These are phyloP conservation scores for Buxus sempervirens DNA, from an alignment of 164 flowering plant species.

Conservation along the genomic window DNA sequence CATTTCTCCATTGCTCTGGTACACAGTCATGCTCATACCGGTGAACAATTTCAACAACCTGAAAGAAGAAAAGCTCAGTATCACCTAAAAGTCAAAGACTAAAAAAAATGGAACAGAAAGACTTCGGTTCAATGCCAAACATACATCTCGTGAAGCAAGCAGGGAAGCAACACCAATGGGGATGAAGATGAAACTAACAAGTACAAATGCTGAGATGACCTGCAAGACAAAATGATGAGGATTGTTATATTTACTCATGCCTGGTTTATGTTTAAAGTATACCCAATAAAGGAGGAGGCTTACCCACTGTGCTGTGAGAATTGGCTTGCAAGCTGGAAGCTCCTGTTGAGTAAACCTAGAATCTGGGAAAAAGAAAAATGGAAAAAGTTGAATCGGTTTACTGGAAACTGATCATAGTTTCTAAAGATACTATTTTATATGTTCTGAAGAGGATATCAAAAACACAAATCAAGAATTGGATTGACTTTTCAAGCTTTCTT, in stretches of 20 bases:
- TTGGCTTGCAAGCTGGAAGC: conserved; percentile 99
- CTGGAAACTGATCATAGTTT: not conserved
- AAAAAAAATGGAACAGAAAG: not conserved
- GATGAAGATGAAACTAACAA: conserved; percentile 67
- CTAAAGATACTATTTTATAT: not conserved
- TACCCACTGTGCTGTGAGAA: conserved; percentile 94
- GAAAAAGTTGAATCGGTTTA: not conserved
- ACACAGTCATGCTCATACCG: conserved; percentile 75
- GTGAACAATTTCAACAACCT: conserved; percentile 87
- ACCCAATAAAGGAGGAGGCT: not conserved
- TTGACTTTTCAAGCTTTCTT: not conserved
- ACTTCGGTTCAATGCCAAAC: conserved; percentile 15
- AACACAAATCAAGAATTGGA: not conserved
- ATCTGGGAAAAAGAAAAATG: conserved; percentile 40
- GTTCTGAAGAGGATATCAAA: not conserved
- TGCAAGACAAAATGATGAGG: conserved; percentile 28
- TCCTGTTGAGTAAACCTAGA: conserved; percentile 95
- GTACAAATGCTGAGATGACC: conserved; percentile 81
- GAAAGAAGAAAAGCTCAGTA: conserved; percentile 8
- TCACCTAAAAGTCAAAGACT: conserved; percentile 5
- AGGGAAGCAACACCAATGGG: conserved; percentile 86
- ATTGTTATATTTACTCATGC: not conserved
- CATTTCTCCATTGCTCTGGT: conserved; percentile 33
- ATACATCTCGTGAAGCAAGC: conserved; percentile 83
- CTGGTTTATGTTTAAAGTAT: not conserved